Evolutionary conservation across 2,329 filamentous ascomycete genomes (phyloP), one percentile per base, ranked within the genome.

Genomic region (Neospermospora avenae): DNA sequence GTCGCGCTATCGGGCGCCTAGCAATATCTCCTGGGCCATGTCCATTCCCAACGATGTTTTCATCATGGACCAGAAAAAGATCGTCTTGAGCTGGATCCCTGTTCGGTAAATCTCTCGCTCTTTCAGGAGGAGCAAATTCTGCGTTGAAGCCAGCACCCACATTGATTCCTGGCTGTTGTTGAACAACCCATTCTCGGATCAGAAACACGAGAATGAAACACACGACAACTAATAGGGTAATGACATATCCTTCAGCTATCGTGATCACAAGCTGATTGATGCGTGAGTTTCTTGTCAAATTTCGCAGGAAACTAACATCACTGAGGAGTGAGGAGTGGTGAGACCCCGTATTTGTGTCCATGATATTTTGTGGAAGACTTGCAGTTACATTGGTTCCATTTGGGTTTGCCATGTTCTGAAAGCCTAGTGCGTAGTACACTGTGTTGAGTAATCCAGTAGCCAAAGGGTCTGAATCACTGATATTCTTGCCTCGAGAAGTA

Each of bases 151-250:
- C 65, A 75, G 69, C 87, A 0, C 86, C 88, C 78, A 95, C 87
- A 69, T 96, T 96, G 67, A 95, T 88, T 65, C 93, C 88, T 4
- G 93, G 95, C 72, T 99, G 95, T 73, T 99, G 95, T 73, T 99
- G 95, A 10, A 99, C 92, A 54, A 99, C 95, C 83, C 96, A 99
- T 76, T 99, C 95, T 49, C 96, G 81, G 49, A 99, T 97, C 3
- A 99, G 77, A 67, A 99, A 99, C 44, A 99, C 87, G n/a, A 99
- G 78, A 61, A 99, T 97, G 74, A 98, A 99, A 60, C 89, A 92
- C 46, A 96, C 83, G 7, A 99, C 93, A 54, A 98, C 91, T 11
- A 96, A 77, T 5, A 97, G 78, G 0, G 93, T 99, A 67, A 99
- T 96, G 51, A 98, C 84, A 71, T 96, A 93, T 3, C 95, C 95